Base-by-base conservation (phyloP, 2,329 filamentous ascomycete species). In the Claviceps maximensis region DNA sequence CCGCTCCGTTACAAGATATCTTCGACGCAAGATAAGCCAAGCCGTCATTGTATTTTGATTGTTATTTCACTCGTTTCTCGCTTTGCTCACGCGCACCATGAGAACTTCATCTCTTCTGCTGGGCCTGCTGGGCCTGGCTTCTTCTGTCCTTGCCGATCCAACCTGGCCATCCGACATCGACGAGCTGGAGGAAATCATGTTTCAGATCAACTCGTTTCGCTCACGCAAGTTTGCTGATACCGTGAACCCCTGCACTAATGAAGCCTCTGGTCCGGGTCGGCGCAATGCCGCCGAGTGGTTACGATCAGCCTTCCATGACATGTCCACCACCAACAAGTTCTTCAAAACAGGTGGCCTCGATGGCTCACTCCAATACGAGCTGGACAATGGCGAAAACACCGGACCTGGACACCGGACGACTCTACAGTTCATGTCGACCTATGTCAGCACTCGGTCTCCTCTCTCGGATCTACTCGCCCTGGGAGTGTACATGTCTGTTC, bases 111-210 rank as follows among this genome's bases (percentile, higher is more conserved):
- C 54, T 10, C 33, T 64, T 29, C 56, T 71, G 47, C 56, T 71
- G 51, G 64, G 61, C 56, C 58, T 72, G 53, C 58, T 72, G 47
- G 68, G 65, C 55, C 62, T 74, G 52, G 65, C 64, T 48, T 57
- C 64, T 54, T 51, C 49, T 19, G 61, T 61, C 49, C 56, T 58
- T 47, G 73, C 77, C 25, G 74, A 76, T 57, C 76, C 76, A 33
- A 83, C 79, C 59, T 84, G 80, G 80, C 80, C 80, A 2, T 74
- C 77, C 2, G 60, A 71, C 13, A 73, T 73, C 19, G 80, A 84
- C 59, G 79, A 83, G 62, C 67, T 84, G 54, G 80, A 84, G 64
- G 80, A 82, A 63, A 76, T 83, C 57, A 78, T 83, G 70, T 80
- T 75, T 60, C 76, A 83, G 58, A 74, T 77, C 51, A 67, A 71